A percentile compares a stretch with the other conserved stretches of the same genome.
These are phyloP conservation scores for Mycena sanguinolenta DNA, from an alignment of 768 basidiomycete genomes.

Conservation along the genomic window DNA sequence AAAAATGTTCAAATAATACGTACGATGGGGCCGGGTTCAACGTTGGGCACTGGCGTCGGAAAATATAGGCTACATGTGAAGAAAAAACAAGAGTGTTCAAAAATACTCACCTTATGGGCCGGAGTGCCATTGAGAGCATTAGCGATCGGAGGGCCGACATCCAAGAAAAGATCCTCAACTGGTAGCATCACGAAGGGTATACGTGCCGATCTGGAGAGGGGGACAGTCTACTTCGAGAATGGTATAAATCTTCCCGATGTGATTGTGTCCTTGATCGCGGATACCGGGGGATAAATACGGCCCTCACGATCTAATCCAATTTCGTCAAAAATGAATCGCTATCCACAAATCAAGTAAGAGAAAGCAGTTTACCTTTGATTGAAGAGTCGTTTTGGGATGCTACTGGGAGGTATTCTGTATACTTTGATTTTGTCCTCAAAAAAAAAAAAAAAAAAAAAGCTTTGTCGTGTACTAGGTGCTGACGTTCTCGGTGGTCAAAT, in stretches of 20 bases:
- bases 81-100: neutral
- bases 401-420: neutral
- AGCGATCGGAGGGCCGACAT: neutral
- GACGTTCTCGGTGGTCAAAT: too few relatives aligned
- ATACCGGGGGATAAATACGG: slow-evolving; percentile 8
- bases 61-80: too few relatives aligned
- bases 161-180: slow-evolving; percentile 13
- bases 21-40: too few relatives aligned
- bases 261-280: neutral
- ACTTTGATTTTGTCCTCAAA: too few relatives aligned
- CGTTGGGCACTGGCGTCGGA: too few relatives aligned
- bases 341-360: rapidly evolving
- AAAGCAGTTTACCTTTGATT: slow-evolving; percentile 17
- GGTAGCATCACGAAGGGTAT: neutral
- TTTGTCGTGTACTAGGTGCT: too few relatives aligned
- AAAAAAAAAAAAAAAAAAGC: too few relatives aligned
- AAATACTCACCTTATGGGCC: too few relatives aligned
- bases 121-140: too few relatives aligned
- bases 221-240: neutral
- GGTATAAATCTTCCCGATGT: slow-evolving; percentile 14
- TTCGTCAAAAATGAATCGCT: neutral
- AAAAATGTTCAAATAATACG: too few relatives aligned
- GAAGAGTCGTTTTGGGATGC: slow-evolving; percentile 13
- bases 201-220: neutral
- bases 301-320: slow-evolving; percentile 3